phyloP scores from a whole-genome alignment of 495 filamentous ascomycete genomes.

The Chaetomium tenue region DNA sequence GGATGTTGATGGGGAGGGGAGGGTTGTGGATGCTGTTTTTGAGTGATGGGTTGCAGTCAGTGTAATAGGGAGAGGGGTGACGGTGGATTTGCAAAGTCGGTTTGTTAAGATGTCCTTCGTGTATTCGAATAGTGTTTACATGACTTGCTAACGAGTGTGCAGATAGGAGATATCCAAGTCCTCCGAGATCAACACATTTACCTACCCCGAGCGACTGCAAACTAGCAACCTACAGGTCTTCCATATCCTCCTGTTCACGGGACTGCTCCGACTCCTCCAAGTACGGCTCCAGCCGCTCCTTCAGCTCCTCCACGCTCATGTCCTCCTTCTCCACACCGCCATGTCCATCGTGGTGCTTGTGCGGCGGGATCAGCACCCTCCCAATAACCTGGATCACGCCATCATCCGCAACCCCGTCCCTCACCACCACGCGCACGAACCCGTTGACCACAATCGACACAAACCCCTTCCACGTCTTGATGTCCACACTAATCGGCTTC shows the following conservation, averaged over 20 bases:
- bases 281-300: conserved; percentile 32
- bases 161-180: conserved; percentile 4
- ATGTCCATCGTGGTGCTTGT: conserved; percentile 37
- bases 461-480: conserved; percentile 60
- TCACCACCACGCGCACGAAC: conserved; percentile 54
- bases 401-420: conserved; percentile 67
- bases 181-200: background rate
- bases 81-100: background rate
- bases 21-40: conserved; percentile 32
- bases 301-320: conserved; percentile 32
- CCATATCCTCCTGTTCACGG: background rate
- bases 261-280: conserved; percentile 17
- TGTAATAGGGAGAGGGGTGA: too few species aligned
- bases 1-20: conserved; percentile 34
- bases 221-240: conserved; percentile 22
- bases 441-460: conserved; percentile 71
- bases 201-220: background rate
- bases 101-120: background rate
- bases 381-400: conserved; percentile 74
- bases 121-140: background rate
- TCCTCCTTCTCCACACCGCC: conserved; percentile 26
- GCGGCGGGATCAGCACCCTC: conserved; percentile 72
- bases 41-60: background rate
- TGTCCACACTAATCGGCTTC: conserved; percentile 61
- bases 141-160: conserved; percentile 8